Evolutionary conservation across 495 filamentous ascomycete species (phyloP).

Genomic region (Aspergillus cristatus): DNA sequence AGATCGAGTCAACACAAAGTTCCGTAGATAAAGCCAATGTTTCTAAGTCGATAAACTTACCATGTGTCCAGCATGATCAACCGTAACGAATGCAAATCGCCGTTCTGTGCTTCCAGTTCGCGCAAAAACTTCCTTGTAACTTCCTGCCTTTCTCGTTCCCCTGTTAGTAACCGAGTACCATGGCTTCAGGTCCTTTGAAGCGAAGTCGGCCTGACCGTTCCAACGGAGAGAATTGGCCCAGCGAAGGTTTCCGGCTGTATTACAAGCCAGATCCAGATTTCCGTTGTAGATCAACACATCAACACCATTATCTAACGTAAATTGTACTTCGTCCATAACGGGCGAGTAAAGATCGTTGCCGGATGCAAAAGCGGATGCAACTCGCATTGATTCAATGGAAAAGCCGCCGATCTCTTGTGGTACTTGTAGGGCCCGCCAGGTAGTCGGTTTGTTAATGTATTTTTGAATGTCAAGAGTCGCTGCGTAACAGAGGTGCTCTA

Average conservation of each 20-base stretch:
- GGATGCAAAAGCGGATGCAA: constrained; percentile 17
- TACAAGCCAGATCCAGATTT: constrained; percentile 37
- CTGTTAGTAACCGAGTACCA: constrained; percentile 23
- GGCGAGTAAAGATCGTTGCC: constrained; percentile 8
- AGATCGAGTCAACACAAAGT: neutral
- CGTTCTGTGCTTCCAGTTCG: neutral
- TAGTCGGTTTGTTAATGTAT: constrained; percentile 19
- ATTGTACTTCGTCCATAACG: constrained; percentile 19
- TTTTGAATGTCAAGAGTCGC: constrained; percentile 12
- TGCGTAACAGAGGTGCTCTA: constrained; percentile 20
- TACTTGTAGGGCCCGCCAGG: constrained; percentile 14
- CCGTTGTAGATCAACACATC: constrained; percentile 38
- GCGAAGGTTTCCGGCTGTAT: constrained; percentile 33
- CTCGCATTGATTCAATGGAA: constrained; percentile 8
- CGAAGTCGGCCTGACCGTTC: constrained; percentile 37
- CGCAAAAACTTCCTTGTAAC: constrained; percentile 1
- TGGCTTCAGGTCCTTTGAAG: constrained; percentile 20
- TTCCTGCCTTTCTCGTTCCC: neutral
- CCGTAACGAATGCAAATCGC: constrained; percentile 1
- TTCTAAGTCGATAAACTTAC: neutral
- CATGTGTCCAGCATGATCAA: constrained; percentile 1
- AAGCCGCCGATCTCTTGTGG: constrained; percentile 13
- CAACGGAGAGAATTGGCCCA: constrained; percentile 32
- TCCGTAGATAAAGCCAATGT: neutral
- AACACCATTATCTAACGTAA: constrained; percentile 24